Evolutionary conservation across 192 early-diverging fungal species (phyloP).

Genomic region (Rhizophagus clarus): DNA sequence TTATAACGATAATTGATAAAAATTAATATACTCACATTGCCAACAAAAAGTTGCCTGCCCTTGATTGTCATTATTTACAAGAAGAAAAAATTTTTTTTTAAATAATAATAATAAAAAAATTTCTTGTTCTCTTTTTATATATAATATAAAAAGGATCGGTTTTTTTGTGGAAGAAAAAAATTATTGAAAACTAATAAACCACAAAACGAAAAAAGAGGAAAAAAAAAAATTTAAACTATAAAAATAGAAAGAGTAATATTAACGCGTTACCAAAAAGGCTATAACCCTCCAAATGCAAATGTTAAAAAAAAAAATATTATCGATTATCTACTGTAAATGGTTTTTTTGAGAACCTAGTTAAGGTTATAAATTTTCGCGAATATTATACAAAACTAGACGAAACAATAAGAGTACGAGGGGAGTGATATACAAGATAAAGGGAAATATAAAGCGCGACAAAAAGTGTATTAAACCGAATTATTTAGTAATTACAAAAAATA

Average conservation of each 20-base stretch:
- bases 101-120: background rate
- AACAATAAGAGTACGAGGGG: background rate
- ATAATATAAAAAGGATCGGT: background rate
- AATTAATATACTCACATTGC: constrained; percentile 57
- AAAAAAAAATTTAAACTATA: background rate
- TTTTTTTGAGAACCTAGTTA: too few species aligned
- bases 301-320: background rate
- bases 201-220: background rate
- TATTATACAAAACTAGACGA: too few species aligned
- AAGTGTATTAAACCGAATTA: background rate
- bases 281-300: background rate
- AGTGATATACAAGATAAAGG: background rate
- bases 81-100: background rate
- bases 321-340: too few species aligned
- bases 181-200: background rate
- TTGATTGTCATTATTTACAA: constrained; percentile 35
- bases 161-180: background rate
- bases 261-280: background rate
- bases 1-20: background rate
- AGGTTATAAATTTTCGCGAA: too few species aligned
- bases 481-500: background rate
- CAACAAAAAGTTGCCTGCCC: constrained; percentile 64
- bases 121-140: background rate
- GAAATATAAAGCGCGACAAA: background rate
- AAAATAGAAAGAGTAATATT: background rate